Evolutionary conservation across 73 alveolate species (phyloP), one percentile per base, ranked within the genome.

Genomic region (Paramecium pentaurelia): DNA sequence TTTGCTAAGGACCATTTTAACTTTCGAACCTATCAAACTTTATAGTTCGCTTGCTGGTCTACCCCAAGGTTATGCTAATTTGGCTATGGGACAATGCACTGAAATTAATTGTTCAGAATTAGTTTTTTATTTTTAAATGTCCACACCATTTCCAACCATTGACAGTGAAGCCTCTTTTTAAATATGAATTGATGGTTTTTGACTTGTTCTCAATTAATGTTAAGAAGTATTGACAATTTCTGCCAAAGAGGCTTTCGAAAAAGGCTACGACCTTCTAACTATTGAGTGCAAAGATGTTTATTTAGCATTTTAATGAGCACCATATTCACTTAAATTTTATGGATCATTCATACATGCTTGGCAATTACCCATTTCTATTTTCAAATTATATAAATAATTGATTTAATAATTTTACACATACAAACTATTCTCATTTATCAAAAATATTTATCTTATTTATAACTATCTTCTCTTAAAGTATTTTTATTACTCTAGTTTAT

Each of bases 281-380:
- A 54, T 54, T 18, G 91, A 80, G 2, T 80, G 54, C 7, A 80
- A 36, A 18, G 91, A 80, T 44, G 45, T 32, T 45, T 49, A 11
- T 25, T 49, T 40, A 14, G 47, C 20, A 28, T 80, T 25, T 20
- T 32, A 20, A 42, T 80, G 60, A 14, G 30, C 27, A 20, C 49
- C 58, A 38, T 80, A 49, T 28, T 80, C 91, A 20, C 11, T 32
- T 80, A 80, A 7, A 20, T 60, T 40, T 18, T 40, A 8, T 47
- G 71, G 91, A 45, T 80, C 91, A 80, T 45, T 44, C 91, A 80
- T 80, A 47, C 91, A 80, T 45, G 91, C 91, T 47, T 80, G 12
- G 18, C 91, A 80, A 49, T 80, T 64, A 64, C 84, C 84, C 84
- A 64, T 64, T 64, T 64, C 70, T 54, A 54, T n/a, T 54, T 49